Percentiles rank a stretch among this genome's conserved stretches.
These are phyloP conservation scores for Trichosporon inkin DNA, from an alignment of 1,284 basidiomycete species.

Conservation along the genomic window DNA sequence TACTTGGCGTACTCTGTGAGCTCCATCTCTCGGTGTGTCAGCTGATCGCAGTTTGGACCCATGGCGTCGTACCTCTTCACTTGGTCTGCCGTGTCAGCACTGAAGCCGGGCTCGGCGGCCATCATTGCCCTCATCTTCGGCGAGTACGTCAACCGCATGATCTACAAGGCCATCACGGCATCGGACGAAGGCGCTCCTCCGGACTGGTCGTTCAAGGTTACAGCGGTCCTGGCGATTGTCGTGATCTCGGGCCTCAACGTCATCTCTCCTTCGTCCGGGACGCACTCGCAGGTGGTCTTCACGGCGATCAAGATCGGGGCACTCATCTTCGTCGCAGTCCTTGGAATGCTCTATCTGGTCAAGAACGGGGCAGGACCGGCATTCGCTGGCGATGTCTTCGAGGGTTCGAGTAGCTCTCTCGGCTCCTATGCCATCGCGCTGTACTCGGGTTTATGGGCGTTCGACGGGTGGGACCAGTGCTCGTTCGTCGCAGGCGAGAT, in stretches of 20 bases:
- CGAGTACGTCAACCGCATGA: slow-evolving; percentile 72
- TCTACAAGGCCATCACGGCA: slow-evolving; percentile 49
- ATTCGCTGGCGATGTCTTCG: slow-evolving; percentile 58
- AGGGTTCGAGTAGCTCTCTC: slow-evolving; percentile 68
- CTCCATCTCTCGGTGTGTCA: not conserved
- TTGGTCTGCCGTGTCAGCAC: slow-evolving; percentile 82
- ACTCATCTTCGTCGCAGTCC: slow-evolving; percentile 50
- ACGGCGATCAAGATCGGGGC: slow-evolving; percentile 68
- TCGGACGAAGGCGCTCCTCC: slow-evolving; percentile 62
- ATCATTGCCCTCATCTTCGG: slow-evolving; percentile 58
- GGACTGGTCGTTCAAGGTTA: slow-evolving; percentile 87
- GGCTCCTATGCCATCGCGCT: slow-evolving; percentile 86
- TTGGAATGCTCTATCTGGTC: slow-evolving; percentile 48
- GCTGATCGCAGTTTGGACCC: slow-evolving; percentile 62
- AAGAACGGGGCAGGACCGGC: slow-evolving; percentile 42
- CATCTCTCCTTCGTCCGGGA: slow-evolving; percentile 71
- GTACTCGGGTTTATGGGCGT: slow-evolving; percentile 94
- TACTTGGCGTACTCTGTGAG: slow-evolving; percentile 73
- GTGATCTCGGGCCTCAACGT: slow-evolving; percentile 72
- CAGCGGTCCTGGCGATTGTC: slow-evolving; percentile 68
- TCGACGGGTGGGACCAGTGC: slow-evolving; percentile 72
- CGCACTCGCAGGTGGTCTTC: slow-evolving; percentile 76
- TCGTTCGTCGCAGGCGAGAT: slow-evolving; percentile 91
- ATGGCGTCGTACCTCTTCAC: slow-evolving; percentile 79
- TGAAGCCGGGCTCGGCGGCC: slow-evolving; percentile 61